Evolutionary conservation across 2,329 filamentous ascomycete species (phyloP), one percentile per base, ranked within the genome.

Genomic region (Fusarium proliferatum): DNA sequence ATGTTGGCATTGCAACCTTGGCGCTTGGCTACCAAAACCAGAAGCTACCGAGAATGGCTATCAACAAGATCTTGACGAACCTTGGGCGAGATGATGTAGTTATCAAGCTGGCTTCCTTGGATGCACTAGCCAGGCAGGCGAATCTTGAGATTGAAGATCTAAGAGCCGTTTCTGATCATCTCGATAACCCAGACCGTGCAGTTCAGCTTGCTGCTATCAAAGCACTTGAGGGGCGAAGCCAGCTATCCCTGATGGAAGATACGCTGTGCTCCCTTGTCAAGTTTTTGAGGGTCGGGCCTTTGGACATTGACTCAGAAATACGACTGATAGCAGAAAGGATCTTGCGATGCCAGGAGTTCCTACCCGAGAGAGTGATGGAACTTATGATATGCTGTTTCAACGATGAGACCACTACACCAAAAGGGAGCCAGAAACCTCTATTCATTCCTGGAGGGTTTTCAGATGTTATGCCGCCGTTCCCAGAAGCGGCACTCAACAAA

Each of bases 401-500:
- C 6, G 23, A 55, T 21, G 51, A 39, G 6, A 53, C 9, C 0
- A 26, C n/a, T 15, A 4, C 5, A 1, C 17, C 13, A 3, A 10
- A 19, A 7, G 49, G 17, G 23, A 0, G 4, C 13, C n/a, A 53
- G 16, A 38, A 28, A 6, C 33, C 49, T 2, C 3, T 53, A 2
- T 53, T 53, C 2, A 53, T 53, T 3, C 49, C 49, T 21, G 49
- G 49, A 28, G 49, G 49, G 33, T 53, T 53, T 19, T 53, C 49
- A 2, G 34, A 26, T 4, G 12, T 39, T 28, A 55, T 55, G 51
- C 34, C 51, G 13, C 51, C 51, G 10, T 55, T 55, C 12, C 17
- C 33, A 9, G 51, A 39, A 38, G 19, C 7, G 19, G 19, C 9
- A 38, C 34, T 55, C 10, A 6, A 28, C 8, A 39, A 38, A 4